Evolutionary conservation across 1,284 basidiomycete genomes (phyloP).

Genomic region (Cryptococcus amylolentus): DNA sequence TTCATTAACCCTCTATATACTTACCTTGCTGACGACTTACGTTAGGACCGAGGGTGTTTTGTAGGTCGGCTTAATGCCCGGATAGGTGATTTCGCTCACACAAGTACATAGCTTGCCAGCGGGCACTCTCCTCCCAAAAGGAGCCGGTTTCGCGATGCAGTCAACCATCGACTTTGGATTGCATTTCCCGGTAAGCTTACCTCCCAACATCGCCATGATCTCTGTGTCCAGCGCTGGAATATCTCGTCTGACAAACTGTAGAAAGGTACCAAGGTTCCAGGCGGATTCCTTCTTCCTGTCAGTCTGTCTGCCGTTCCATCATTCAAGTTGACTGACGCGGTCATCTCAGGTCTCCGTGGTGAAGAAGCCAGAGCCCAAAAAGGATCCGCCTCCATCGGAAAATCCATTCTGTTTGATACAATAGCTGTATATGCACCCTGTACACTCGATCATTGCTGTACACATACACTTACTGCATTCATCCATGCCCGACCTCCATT

Average conservation of each 20-base stretch:
- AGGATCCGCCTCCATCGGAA: conserved; percentile 13
- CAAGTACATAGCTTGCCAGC: conserved; percentile 33
- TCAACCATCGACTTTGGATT: conserved; percentile 43
- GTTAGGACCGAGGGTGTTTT: conserved; percentile 42
- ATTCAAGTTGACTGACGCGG: neutral
- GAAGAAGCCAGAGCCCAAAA: conserved; percentile 22
- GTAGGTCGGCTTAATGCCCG: conserved; percentile 21
- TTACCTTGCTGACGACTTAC: neutral
- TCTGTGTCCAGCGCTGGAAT: neutral
- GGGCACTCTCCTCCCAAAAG: conserved; percentile 41
- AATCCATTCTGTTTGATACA: conserved; percentile 31
- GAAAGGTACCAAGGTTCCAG: conserved; percentile 39
- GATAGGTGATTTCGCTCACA: neutral
- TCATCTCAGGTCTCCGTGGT: conserved; percentile 26
- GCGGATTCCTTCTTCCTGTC: conserved; percentile 38
- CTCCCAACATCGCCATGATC: neutral
- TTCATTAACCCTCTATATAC: neutral
- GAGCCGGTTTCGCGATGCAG: conserved; percentile 43
- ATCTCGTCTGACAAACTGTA: conserved; percentile 2
- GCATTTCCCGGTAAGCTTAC: conserved; percentile 38
- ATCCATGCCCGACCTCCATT: neutral
- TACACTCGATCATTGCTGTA: neutral
- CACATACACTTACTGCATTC: neutral
- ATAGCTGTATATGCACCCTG: conserved; percentile 3
- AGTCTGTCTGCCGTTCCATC: neutral